Base-by-base conservation (phyloP, 441 rosid species). In the Populus tomentosa region DNA sequence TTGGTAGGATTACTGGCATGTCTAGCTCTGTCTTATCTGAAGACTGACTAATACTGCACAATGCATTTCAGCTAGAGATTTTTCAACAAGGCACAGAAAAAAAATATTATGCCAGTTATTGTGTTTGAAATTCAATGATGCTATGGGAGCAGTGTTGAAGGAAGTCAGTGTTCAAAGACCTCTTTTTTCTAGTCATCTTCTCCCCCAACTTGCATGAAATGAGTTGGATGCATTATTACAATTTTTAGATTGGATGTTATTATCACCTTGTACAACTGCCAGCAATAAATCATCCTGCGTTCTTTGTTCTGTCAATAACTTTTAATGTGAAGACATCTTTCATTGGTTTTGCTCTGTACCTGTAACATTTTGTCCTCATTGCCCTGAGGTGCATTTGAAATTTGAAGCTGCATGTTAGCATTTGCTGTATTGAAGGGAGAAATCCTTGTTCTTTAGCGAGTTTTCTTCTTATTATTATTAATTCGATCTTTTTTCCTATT, bases 401-500 rank as follows among this genome's bases (percentile, higher is more conserved):
- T 14, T 69, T n/a, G 28, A 69, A 35, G 59, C 23, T 23, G 21
- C 50, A 30, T 30, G 21, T 62, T 64, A 71, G 70, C 56, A 30
- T 63, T 26, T 59, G 46, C 35, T 65, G 21, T 77, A 33, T 46
- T 26, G 14, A 69, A 14, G 72, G 42, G 23, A 61, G 71, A 7
- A 10, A 67, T 40, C 32, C 42, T 63, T 21, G 10, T 35, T 18
- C 59, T 26, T 36, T 63, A 38, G 36, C 23, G 8, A 38, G 42
- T 18, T 28, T 16, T 10, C 11, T 71, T 63, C 10, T 3, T 63
- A 63, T 61, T 10, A 63, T 40, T 69, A 32, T 64, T 71, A 63
- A 10, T 9, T 21, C 9, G 21, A 14, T 59, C 79, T 81, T 69
- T 81, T 72, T 42, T 24, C 26, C 59, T 68, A 16, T 69, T 68